Base-by-base conservation (phyloP, 257 asterid genomes). In the Solanum boliviense region DNA sequence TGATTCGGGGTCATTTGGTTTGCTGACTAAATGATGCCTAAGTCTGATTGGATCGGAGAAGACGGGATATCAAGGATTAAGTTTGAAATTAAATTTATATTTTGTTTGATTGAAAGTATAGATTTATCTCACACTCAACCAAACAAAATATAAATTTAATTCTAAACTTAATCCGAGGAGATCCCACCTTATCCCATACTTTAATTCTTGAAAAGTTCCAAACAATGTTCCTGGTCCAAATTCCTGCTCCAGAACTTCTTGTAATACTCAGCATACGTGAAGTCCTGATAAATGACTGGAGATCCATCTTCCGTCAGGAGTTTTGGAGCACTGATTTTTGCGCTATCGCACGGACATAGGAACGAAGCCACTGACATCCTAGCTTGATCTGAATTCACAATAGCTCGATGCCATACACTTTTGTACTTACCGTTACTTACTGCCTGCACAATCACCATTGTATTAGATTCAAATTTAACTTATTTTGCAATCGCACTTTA, bases 331-430 rank as follows among this genome's bases (percentile, higher is more conserved):
- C 96, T 94, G 6, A 96, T 92, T 29, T 89, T 39, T 4, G 99
- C 94, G 0, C 86, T 86, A 72, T 96, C 92, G 12, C 95, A 91
- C 1, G 99, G 99, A 88, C 98, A 95, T 35, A 96, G 96, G 91
- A 96, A 95, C 4, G 99, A 96, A 83, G 98, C 98, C 44, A 96
- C 91, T 0, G 99, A 96, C 67, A 96, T 89, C 44, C 99, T 90
- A 36, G 95, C 76, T n/a, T 84, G 89, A 38, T 94, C 93, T 0
- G 95, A 89, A 87, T 96, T 96, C 23, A 96, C 99, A 3, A 94
- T 87, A 5, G 98, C 99, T 48, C 99, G 91, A 81, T 96, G 99
- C 98, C 99, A 94, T 46, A 96, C 95, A 7, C 99, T 96, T 74
- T 88, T 95, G 89, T 96, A 96, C 83, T 90, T 90, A 23, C 98